Evolutionary conservation across 768 basidiomycete genomes (phyloP), one percentile per base, ranked within the genome.

Genomic region (Leucocoprinus sp.): DNA sequence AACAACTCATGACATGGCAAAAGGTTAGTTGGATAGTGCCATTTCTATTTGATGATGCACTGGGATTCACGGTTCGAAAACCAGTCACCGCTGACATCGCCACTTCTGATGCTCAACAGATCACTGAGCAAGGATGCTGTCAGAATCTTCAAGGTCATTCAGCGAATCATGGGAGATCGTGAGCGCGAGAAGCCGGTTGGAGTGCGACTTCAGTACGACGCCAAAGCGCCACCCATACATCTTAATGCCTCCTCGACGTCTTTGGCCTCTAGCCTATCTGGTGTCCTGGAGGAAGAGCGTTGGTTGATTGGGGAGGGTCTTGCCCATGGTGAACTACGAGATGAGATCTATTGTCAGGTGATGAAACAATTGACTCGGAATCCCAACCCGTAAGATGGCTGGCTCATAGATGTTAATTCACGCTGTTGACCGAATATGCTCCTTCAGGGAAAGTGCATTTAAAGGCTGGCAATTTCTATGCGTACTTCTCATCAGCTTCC

Each of bases 381-480:
- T 60, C 80, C 89, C 8, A 82, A 73, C 60, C 67, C 82, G 81
- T 91, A 57, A 54, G 87, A 76, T 2, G 12, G 27, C 7, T 23
- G 21, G 15, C 43, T 15, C 17, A 21, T 19, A 23, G 24, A 38
- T 33, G 4, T 12, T 43, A 24, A 18, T 19, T 18, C 35, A 21
- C 27, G 14, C 23, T 36, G 18, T 44, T 42, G 52, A 27, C 43
- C 19, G n/a, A 50, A 37, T 26, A 40, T n/a, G 31, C 39, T 9
- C 31, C 33, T 37, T 11, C 53, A 92, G 89, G 15, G 87, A 92
- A 57, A 85, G 89, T 57, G 60, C 79, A 24, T 91, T 96, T 67
- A 84, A 83, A 57, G 93, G 93, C 19, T 96, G 92, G 86, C 93
- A 96, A 57, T 68, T 96, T 38, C 66, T 95, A 35, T 95, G 90